Evolutionary conservation across 176 grass and related monocot species (phyloP).

Genomic region (Eleusine indica): DNA sequence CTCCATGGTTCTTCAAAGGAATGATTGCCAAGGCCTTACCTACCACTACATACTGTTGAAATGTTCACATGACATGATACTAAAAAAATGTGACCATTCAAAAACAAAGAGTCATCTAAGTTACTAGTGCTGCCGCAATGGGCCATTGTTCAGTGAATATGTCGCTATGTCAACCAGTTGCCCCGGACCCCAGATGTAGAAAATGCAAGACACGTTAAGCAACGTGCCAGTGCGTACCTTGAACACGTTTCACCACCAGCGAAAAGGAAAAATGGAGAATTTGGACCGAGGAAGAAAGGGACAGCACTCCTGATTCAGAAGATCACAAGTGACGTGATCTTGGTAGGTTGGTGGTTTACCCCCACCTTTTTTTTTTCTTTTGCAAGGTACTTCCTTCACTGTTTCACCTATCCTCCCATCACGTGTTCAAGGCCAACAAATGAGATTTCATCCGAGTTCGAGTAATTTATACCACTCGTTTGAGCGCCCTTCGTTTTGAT

Average conservation of each 20-base stretch:
- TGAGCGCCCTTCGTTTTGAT: not conserved
- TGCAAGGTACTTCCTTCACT: not conserved
- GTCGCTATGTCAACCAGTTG: not conserved
- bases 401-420: not conserved
- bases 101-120: not conserved
- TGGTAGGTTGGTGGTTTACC: not conserved
- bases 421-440: not conserved
- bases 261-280: not conserved
- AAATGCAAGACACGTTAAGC: not conserved
- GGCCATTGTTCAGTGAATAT: not conserved
- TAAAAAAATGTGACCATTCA: not conserved
- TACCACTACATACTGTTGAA: not conserved
- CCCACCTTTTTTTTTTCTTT: not conserved
- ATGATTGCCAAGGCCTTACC: not conserved
- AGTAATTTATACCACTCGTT: not conserved
- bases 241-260: not conserved
- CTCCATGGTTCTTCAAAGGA: not conserved
- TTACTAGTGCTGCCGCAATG: not conserved
- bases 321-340: not conserved
- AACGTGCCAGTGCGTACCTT: not conserved
- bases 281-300: not conserved
- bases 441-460: not conserved
- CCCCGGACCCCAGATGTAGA: not conserved
- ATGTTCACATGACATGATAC: not conserved
- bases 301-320: not conserved